phyloP scores from a whole-genome alignment of 2,329 filamentous ascomycete species.

The Phialemonium atrogriseum region DNA sequence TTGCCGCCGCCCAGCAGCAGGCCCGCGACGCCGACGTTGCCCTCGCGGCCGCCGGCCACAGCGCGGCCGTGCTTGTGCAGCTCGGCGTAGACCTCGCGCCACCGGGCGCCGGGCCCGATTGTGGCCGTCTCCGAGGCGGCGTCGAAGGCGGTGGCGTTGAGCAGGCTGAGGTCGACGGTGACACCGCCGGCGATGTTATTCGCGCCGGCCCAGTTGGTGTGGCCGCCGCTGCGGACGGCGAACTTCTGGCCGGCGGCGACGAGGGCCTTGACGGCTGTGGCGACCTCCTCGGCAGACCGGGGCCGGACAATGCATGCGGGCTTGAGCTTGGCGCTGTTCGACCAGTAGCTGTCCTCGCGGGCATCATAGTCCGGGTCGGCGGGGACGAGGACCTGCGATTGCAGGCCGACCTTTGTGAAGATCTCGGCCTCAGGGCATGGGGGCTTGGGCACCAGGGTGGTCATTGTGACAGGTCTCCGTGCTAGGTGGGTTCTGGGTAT shows the following conservation, averaged over 20 bases:
- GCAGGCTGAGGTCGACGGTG: conserved; percentile 25
- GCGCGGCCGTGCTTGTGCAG: conserved; percentile 14
- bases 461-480: too few relatives aligned
- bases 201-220: conserved; percentile 21
- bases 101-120: conserved; percentile 26
- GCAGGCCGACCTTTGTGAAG: conserved; percentile 2
- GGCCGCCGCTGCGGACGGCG: conserved; percentile 29
- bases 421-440: background rate
- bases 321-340: conserved; percentile 8
- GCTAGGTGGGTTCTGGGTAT: too few relatives aligned
- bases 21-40: conserved; percentile 19
- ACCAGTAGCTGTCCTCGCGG: conserved; percentile 9
- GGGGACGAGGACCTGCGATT: conserved; percentile 5
- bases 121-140: conserved; percentile 18
- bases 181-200: conserved; percentile 28
- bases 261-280: conserved; percentile 24
- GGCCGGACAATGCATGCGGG: conserved; percentile 13
- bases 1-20: conserved; percentile 19
- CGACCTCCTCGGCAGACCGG: conserved; percentile 23
- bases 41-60: conserved; percentile 16
- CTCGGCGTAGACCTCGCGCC: conserved; percentile 27
- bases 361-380: conserved; percentile 5
- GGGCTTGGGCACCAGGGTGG: conserved; percentile 2
- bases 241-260: conserved; percentile 22
- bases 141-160: conserved; percentile 22